Evolutionary conservation across 148 eudicot species (phyloP).

Genomic region (Nepenthes gracilis): DNA sequence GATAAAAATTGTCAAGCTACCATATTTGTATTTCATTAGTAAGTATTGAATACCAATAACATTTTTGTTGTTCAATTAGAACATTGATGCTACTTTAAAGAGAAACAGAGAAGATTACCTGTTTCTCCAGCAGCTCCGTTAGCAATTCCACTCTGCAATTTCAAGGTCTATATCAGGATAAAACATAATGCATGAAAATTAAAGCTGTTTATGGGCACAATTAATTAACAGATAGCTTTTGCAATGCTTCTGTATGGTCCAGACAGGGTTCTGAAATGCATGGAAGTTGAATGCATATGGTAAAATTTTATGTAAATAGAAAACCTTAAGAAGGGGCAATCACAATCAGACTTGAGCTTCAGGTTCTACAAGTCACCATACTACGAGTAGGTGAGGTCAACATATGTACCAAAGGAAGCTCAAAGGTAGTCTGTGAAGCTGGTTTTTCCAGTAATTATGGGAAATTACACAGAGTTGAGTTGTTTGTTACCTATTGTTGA

Average conservation of each 20-base stretch:
- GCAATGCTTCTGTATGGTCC: constrained; percentile 61
- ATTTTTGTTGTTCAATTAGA: neutral
- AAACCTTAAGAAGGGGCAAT: neutral
- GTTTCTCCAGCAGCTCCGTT: constrained; percentile 95
- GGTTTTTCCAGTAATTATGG: too few relatives aligned
- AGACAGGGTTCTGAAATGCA: constrained; percentile 42
- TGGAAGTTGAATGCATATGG: neutral
- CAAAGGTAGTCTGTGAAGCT: too few relatives aligned
- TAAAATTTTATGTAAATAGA: too few relatives aligned
- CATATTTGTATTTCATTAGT: neutral
- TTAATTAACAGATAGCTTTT: constrained; percentile 55
- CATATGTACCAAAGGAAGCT: too few relatives aligned
- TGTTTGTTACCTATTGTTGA: too few relatives aligned
- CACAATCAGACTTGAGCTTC: neutral
- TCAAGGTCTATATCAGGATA: constrained; percentile 5
- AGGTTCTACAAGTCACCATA: neutral
- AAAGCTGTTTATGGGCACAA: constrained; percentile 2
- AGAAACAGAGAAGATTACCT: constrained; percentile 42
- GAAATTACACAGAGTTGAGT: too few relatives aligned
- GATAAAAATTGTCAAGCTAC: neutral
- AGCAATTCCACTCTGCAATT: constrained; percentile 68
- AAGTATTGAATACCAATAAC: neutral
- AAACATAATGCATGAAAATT: constrained; percentile 5
- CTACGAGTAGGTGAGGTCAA: too few relatives aligned
- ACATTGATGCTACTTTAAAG: neutral